Percentiles rank a stretch among this genome's conserved stretches.
Evolutionary conservation across 768 basidiomycete genomes (phyloP).

Genomic region (Macrolepiota dolichaula): DNA sequence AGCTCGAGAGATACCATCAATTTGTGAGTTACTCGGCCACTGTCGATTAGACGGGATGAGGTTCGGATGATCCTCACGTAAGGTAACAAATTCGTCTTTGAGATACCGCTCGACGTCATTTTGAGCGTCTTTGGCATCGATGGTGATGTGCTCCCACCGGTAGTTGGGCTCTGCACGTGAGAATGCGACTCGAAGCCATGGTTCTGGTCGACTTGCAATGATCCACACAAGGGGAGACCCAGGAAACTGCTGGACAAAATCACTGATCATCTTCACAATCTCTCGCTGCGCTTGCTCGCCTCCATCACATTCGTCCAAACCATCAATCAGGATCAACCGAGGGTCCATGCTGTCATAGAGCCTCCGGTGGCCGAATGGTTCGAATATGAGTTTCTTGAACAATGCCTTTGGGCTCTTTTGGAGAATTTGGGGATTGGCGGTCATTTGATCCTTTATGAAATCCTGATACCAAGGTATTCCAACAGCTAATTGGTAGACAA

Average conservation of each 20-base stretch:
- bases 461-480: neutral
- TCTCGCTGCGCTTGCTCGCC: neutral
- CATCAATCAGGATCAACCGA: conserved; percentile 5
- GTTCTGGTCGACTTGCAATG: conserved; percentile 6
- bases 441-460: neutral
- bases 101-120: conserved; percentile 6
- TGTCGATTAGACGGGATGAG: neutral
- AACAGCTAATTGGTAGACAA: neutral
- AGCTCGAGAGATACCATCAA: neutral
- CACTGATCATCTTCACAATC: conserved; percentile 1
- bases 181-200: neutral
- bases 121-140: neutral
- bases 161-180: neutral
- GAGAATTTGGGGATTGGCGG: neutral
- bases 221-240: conserved; percentile 4
- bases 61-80: neutral
- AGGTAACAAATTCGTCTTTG: neutral
- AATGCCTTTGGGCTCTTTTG: neutral
- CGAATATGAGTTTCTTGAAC: neutral
- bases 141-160: neutral
- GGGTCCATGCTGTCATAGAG: neutral
- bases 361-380: neutral
- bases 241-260: conserved; percentile 2
- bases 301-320: conserved; percentile 6
- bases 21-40: neutral